Percentiles rank a stretch among this genome's conserved stretches.
Conservation (phyloP, 768 basidiomycete genomes). For the Suillus subaureus region DNA sequence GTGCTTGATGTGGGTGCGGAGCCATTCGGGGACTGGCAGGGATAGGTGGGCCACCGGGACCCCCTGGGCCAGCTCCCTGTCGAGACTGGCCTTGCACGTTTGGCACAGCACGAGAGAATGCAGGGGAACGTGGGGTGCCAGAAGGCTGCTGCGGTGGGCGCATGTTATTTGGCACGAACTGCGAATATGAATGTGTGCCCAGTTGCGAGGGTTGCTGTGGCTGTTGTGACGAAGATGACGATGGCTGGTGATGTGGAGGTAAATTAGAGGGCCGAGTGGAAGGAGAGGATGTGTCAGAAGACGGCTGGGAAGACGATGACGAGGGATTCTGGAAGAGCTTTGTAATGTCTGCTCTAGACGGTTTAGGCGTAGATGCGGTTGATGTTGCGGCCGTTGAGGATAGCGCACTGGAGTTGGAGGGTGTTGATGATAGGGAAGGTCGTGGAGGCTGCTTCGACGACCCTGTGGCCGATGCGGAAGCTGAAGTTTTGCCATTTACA, state of each 20-base stretch:
- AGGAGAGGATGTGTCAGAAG: conserved; percentile 60
- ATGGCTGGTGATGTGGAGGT: conserved; percentile 48
- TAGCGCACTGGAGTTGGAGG: conserved; percentile 31
- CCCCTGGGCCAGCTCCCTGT: conserved; percentile 49
- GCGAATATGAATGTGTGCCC: conserved; percentile 44
- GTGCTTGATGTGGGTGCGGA: conserved; percentile 56
- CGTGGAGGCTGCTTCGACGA: conserved; percentile 37
- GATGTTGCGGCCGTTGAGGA: conserved; percentile 34
- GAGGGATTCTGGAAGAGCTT: conserved; percentile 43
- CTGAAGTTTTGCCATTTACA: conserved; percentile 63
- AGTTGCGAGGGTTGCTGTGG: conserved; percentile 42
- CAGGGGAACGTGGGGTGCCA: conserved; percentile 67
- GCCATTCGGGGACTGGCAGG: conserved; percentile 69
- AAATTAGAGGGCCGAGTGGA: conserved; percentile 55
- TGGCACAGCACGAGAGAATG: conserved; percentile 59
- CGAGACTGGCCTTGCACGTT: conserved; percentile 53
- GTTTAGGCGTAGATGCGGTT: conserved; percentile 33
- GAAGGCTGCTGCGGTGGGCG: conserved; percentile 45
- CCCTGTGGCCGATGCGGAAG: conserved; percentile 45
- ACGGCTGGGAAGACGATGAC: conserved; percentile 46
- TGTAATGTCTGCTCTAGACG: conserved; percentile 41
- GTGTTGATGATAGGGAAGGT: conserved; percentile 20
- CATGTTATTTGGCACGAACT: conserved; percentile 51
- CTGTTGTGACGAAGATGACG: conserved; percentile 31
- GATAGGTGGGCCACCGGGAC: conserved; percentile 53